Conservation (phyloP, 129 eudicot genomes). For the Artemisia annua region DNA sequence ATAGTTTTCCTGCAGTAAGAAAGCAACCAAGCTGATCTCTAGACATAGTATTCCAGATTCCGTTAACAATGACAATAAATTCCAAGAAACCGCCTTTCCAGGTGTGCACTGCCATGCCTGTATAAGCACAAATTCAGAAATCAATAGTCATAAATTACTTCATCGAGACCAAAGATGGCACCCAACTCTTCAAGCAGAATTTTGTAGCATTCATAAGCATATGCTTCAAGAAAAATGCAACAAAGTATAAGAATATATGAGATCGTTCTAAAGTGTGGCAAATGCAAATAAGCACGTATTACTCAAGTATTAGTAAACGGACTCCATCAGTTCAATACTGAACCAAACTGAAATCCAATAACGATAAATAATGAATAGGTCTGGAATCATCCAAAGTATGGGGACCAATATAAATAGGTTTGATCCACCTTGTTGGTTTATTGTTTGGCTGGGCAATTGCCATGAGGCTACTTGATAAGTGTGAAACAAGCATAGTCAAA, state of each 20-base stretch:
- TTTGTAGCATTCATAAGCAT: slow-evolving; percentile 6
- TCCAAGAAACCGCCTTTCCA: slow-evolving; percentile 61
- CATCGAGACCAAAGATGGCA: background rate
- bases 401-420: no score
- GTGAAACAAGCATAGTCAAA: no score
- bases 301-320: background rate
- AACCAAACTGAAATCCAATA: background rate
- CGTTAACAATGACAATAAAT: slow-evolving; percentile 62
- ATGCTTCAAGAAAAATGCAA: background rate
- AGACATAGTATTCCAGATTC: slow-evolving; percentile 64
- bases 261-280: background rate
- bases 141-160: slow-evolving; percentile 14
- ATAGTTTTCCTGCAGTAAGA: slow-evolving; percentile 71
- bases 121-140: slow-evolving; percentile 15
- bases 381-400: no score
- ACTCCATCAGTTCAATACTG: background rate
- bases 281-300: background rate
- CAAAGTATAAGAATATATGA: background rate
- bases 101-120: slow-evolving; percentile 79
- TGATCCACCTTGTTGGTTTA: no score
- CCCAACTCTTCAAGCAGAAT: background rate
- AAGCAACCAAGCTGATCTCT: slow-evolving; percentile 74
- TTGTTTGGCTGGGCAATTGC: no score
- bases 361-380: background rate
- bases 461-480: no score